Base-by-base conservation (phyloP, 2,329 filamentous ascomycete species). In the Sclerotinia nivalis region DNA sequence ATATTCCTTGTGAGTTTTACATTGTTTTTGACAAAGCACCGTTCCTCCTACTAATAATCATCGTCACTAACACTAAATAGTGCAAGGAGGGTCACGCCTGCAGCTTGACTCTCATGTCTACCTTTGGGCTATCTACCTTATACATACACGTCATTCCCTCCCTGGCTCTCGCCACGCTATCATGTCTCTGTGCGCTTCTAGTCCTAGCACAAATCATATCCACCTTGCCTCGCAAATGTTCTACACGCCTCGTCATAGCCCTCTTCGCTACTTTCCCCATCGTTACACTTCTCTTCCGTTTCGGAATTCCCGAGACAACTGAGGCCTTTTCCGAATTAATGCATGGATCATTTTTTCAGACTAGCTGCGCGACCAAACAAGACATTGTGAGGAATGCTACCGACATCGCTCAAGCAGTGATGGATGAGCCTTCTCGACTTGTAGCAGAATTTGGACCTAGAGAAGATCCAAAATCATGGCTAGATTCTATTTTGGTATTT, bases 341-440 rank as follows among this genome's bases (percentile, higher is more conserved):
- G 10, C 52, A 52, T 31, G 25, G 49, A 28, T 20, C 45, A 6
- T 65, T 40, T 47, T 8, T 40, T 7, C 47, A 64, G n/a, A 47
- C 25, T 18, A 8, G 37, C 34, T 64, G 67, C 13, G 25, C 58
- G 22, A 56, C 12, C 2, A 28, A 60, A 8, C 20, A 20, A 15
- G 18, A 47, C 2, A 37, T 25, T 1, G 3, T 43, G 6, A 34
- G 40, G 18, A 55, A 49, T 28, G n/a, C 34, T n/a, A 45, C 58
- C 13, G 58, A 43, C 4, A 62, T 55, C 7, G 28, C 37, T 9
- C 58, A 69, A 47, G 49, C 20, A 28, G 15, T 69, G 18, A 25
- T 65, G 37, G 67, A 69, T 25, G 67, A 69, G 28, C 67, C 67
- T 4, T 69, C 67, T 18, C 67, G 58, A 31, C 58, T 69, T 7